phyloP scores from a whole-genome alignment of 768 basidiomycete species.

The Pleurotus eryngii region DNA sequence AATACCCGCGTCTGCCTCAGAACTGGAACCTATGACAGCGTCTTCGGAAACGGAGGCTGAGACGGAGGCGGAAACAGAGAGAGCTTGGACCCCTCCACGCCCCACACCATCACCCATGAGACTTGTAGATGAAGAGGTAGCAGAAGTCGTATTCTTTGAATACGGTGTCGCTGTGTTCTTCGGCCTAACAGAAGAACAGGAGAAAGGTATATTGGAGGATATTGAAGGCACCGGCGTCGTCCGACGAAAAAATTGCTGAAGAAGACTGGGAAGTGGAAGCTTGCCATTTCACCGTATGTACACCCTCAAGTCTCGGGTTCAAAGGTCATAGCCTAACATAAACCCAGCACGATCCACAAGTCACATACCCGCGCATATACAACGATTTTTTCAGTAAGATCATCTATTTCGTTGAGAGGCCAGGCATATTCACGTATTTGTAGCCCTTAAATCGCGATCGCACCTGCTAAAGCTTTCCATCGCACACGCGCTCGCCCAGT shows the following conservation, averaged over 20 bases:
- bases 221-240: conserved; percentile 68
- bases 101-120: conserved; percentile 9
- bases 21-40: conserved; percentile 9
- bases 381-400: conserved; percentile 92
- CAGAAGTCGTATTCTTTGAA: conserved; percentile 76
- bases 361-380: conserved; percentile 87
- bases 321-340: conserved; percentile 7
- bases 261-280: conserved; percentile 90
- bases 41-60: conserved; percentile 13
- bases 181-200: conserved; percentile 76
- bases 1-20: conserved; percentile 10
- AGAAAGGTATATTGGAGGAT: conserved; percentile 83
- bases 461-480: conserved; percentile 91
- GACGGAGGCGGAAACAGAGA: conserved; percentile 15
- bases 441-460: conserved; percentile 89
- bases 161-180: conserved; percentile 94
- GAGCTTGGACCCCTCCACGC: conserved; percentile 6
- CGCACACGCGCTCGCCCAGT: conserved; percentile 91
- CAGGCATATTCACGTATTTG: not conserved
- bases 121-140: conserved; percentile 47
- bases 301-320: conserved; percentile 2
- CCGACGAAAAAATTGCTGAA: conserved; percentile 55
- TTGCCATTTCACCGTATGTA: conserved; percentile 79
- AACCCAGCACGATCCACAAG: conserved; percentile 73
- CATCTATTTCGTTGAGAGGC: not conserved